A percentile compares a stretch with the other conserved stretches of the same genome.
These are phyloP conservation scores for Phytophthora europaea DNA, from an alignment of 352 stramenopile genomes.

Conservation along the genomic window DNA sequence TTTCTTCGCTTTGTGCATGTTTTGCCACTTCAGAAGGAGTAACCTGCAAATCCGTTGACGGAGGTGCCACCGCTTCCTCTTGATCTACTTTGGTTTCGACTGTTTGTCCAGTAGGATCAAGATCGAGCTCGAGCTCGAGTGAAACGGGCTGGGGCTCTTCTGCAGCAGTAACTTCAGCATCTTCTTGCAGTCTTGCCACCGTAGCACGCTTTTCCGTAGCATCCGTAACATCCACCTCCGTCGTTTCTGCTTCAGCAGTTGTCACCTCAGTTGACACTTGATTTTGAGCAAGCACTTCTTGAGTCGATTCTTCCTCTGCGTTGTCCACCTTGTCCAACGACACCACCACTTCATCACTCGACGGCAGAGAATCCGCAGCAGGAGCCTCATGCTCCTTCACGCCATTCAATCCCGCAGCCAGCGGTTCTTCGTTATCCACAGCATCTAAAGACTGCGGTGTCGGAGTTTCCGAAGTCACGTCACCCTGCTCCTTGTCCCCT, in stretches of 20 bases:
- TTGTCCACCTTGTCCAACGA: not conserved
- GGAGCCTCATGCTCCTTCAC: not conserved
- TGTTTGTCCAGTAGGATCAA: not conserved
- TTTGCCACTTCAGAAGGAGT: not conserved
- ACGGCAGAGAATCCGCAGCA: not conserved
- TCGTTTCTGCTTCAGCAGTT: not conserved
- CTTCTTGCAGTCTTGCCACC: not conserved
- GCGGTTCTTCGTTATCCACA: not conserved
- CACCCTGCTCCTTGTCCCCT: not conserved
- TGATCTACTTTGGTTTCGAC: not conserved
- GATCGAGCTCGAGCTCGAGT: constrained; percentile 21
- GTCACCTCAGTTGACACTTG: not conserved
- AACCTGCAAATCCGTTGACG: not conserved
- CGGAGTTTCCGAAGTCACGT: not conserved
- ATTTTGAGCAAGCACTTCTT: not conserved
- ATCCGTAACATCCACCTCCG: not conserved
- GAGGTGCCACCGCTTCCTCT: constrained; percentile 2
- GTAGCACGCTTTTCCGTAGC: not conserved
- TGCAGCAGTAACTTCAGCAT: not conserved
- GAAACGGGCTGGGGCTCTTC: constrained; percentile 12
- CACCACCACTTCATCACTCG: not conserved
- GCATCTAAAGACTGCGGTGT: constrained; percentile 6
- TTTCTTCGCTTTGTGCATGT: not conserved
- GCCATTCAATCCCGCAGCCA: not conserved
- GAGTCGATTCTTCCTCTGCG: not conserved